These are phyloP conservation scores for Cladorrhinum sp. DNA, from an alignment of 2,329 filamentous ascomycete species.

Conservation along the genomic window DNA sequence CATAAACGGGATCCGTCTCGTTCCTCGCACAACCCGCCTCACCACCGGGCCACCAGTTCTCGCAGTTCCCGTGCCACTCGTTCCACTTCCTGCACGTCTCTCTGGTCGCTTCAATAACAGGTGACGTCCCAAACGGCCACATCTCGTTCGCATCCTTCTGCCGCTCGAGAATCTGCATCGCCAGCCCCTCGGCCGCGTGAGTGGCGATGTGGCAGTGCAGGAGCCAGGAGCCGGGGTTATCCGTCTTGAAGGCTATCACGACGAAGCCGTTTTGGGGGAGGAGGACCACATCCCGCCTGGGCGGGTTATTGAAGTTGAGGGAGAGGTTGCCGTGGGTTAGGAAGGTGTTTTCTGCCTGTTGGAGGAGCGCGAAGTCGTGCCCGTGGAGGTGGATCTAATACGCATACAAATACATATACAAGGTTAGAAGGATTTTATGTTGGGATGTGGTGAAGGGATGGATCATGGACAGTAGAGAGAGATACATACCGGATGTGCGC, in stretches of 20 bases:
- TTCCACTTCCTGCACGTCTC: conserved; percentile 6
- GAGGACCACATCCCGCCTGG: conserved; percentile 24
- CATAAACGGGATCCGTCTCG: not conserved
- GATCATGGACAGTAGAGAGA: no score
- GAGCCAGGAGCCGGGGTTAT: conserved; percentile 44
- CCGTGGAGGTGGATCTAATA: conserved; percentile 51
- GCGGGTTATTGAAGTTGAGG: conserved; percentile 11
- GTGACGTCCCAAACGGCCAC: conserved; percentile 5
- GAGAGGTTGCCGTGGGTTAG: conserved; percentile 10
- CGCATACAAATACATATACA: no score
- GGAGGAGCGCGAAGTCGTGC: conserved; percentile 48
- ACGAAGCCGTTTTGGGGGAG: conserved; percentile 37
- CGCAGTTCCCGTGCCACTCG: conserved; percentile 3
- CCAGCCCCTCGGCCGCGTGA: conserved; percentile 44
- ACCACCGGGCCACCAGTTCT: not conserved
- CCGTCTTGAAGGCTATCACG: conserved; percentile 38
- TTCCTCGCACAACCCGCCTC: not conserved
- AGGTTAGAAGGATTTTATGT: no score
- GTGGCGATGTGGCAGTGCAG: conserved; percentile 43
- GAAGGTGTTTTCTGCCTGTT: conserved; percentile 20
- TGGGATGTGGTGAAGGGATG: no score
- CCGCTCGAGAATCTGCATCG: conserved; percentile 13
- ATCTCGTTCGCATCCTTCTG: conserved; percentile 4
- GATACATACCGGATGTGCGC: not conserved
- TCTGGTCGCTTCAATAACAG: not conserved